Evolutionary conservation across 2,329 filamentous ascomycete species (phyloP).

Genomic region (Aureobasidium sp.): DNA sequence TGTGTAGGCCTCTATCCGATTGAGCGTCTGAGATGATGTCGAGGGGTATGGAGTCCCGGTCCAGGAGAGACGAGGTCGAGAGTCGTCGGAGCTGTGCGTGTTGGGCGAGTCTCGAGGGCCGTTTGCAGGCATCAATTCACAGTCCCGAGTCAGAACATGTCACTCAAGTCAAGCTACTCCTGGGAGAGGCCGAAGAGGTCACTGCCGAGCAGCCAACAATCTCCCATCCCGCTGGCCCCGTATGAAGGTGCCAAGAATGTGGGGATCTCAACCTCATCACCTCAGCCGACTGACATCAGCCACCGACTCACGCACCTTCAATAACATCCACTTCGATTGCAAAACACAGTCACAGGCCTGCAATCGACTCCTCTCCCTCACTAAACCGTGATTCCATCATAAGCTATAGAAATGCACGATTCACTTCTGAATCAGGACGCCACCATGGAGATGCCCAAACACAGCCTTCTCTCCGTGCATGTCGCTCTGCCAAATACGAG

Average conservation of each 20-base stretch:
- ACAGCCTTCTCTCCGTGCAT: too few species aligned
- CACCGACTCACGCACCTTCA: background rate
- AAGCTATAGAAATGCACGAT: too few species aligned
- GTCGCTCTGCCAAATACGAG: too few species aligned
- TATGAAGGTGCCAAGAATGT: background rate
- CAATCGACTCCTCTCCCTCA: too few species aligned
- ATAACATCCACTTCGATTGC: background rate
- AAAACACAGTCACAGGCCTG: too few species aligned
- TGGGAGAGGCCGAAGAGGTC: background rate
- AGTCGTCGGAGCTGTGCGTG: background rate
- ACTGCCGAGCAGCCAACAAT: background rate
- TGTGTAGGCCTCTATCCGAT: background rate
- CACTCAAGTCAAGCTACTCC: background rate
- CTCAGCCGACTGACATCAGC: background rate
- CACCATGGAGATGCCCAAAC: too few species aligned
- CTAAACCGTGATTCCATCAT: too few species aligned
- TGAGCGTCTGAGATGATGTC: background rate
- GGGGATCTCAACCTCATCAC: slow-evolving; percentile 2
- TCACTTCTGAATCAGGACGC: too few species aligned
- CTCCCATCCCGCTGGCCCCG: background rate
- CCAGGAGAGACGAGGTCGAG: background rate
- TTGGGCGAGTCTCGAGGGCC: background rate
- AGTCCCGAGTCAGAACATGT: slow-evolving; percentile 1
- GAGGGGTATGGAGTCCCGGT: background rate
- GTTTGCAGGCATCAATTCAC: background rate